These are phyloP conservation scores for Phalaenopsis hybrid DNA, from an alignment of 116 monocot species.

Conservation along the genomic window DNA sequence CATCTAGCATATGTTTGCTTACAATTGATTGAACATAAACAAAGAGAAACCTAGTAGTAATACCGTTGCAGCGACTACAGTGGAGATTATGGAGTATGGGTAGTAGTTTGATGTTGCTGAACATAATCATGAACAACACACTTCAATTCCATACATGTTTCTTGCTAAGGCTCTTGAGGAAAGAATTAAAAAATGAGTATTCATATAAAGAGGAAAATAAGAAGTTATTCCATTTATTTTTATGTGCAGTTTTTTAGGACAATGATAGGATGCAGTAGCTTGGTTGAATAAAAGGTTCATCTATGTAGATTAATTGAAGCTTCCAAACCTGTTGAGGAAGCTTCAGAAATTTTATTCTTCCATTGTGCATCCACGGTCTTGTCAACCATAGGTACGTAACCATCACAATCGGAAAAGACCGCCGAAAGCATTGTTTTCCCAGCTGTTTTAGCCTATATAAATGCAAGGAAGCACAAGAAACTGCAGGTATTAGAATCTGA, in stretches of 20 bases:
- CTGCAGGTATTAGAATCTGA: not conserved
- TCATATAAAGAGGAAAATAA: not conserved
- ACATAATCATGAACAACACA: not conserved
- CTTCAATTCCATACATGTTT: not conserved
- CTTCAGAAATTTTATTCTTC: constrained; percentile 17
- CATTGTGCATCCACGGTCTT: constrained; percentile 32
- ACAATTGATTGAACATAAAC: too few relatives aligned
- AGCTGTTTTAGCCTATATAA: constrained; percentile 27
- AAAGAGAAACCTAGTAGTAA: too few relatives aligned
- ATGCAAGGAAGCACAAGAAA: not conserved
- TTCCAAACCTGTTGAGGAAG: constrained; percentile 27
- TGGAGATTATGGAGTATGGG: not conserved
- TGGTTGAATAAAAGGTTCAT: not conserved
- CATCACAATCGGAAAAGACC: constrained; percentile 19
- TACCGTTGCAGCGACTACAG: too few relatives aligned
- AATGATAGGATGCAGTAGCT: not conserved
- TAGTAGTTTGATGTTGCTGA: not conserved
- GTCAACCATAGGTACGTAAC: constrained; percentile 41
- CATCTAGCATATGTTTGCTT: too few relatives aligned
- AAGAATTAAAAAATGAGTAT: not conserved
- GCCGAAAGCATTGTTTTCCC: constrained; percentile 14
- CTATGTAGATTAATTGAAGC: not conserved
- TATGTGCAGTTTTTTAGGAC: not conserved
- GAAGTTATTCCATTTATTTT: not conserved
- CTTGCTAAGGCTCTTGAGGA: not conserved